phyloP scores from a whole-genome alignment of 768 basidiomycete species.

The Xerocomellus amylosporus region DNA sequence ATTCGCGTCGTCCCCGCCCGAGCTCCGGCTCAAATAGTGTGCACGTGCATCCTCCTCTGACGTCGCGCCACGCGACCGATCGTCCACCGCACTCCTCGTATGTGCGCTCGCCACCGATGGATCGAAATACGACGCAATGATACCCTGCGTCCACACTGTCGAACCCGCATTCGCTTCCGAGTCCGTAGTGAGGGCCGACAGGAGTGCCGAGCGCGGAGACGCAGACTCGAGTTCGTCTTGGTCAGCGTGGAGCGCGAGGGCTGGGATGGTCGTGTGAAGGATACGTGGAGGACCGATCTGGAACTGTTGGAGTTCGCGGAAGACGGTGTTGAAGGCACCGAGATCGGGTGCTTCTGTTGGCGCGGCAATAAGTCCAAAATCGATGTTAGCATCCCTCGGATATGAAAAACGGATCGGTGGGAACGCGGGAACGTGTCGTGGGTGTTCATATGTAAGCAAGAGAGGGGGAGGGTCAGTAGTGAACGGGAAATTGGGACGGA shows the following conservation, averaged over 20 bases:
- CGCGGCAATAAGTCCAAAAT: not conserved
- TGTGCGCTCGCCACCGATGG: slow-evolving; percentile 29
- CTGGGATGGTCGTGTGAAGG: slow-evolving; percentile 18
- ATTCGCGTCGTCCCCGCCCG: slow-evolving; percentile 6
- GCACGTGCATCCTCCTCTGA: slow-evolving; percentile 11
- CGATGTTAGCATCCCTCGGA: slow-evolving; percentile 4
- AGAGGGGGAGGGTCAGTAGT: not conserved
- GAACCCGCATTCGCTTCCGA: slow-evolving; percentile 48
- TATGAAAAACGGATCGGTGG: slow-evolving; percentile 9
- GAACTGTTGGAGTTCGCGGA: slow-evolving; percentile 61
- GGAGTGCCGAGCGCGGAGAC: slow-evolving; percentile 29
- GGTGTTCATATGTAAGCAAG: not conserved
- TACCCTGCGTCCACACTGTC: slow-evolving; percentile 63
- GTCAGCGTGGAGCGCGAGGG: slow-evolving; percentile 6
- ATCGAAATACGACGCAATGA: slow-evolving; percentile 56
- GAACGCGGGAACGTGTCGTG: slow-evolving; percentile 3
- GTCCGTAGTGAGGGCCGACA: slow-evolving; percentile 26
- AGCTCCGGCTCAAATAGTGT: not conserved
- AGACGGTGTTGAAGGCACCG: slow-evolving; percentile 67
- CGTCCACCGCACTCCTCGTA: slow-evolving; percentile 26
- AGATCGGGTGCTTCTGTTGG: slow-evolving; percentile 62
- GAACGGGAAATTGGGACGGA: not conserved
- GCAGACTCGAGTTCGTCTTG: slow-evolving; percentile 24
- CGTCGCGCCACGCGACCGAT: slow-evolving; percentile 24
- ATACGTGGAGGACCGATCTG: slow-evolving; percentile 43